Conservation (phyloP, 1,139 yeast species). For the Candida neerlandica region DNA sequence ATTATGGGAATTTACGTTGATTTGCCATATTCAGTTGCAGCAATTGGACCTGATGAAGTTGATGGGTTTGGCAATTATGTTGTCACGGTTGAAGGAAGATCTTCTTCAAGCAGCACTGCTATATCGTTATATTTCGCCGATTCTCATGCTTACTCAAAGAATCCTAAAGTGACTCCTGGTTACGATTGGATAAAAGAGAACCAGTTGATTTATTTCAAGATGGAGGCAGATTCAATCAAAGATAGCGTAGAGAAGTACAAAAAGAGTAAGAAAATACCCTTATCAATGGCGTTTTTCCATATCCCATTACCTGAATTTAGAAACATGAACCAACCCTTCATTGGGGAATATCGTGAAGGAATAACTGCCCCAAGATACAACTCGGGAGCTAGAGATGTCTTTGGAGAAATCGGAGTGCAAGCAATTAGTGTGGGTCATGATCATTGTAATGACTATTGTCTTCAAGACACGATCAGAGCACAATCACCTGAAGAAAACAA, state of each 20-base stretch:
- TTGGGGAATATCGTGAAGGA: slow-evolving; percentile 70
- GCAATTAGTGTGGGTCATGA: slow-evolving; percentile 90
- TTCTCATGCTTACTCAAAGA: slow-evolving; percentile 70
- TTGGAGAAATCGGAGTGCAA: slow-evolving; percentile 66
- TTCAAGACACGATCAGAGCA: slow-evolving; percentile 44
- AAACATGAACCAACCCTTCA: slow-evolving; percentile 45
- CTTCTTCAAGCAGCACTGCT: slow-evolving; percentile 43
- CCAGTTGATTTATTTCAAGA: slow-evolving; percentile 64
- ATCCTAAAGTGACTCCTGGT: slow-evolving; percentile 69
- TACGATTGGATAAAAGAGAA: slow-evolving; percentile 83
- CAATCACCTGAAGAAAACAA: slow-evolving; percentile 35
- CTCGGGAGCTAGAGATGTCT: slow-evolving; percentile 59
- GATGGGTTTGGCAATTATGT: slow-evolving; percentile 83
- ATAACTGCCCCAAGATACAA: slow-evolving; percentile 77
- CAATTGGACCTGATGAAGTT: slow-evolving; percentile 62
- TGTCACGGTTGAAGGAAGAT: slow-evolving; percentile 49
- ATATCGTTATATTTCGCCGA: slow-evolving; percentile 76
- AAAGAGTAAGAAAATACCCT: slow-evolving; percentile 36
- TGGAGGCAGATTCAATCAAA: slow-evolving; percentile 22
- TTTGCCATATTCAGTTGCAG: slow-evolving; percentile 69
- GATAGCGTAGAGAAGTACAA: slow-evolving; percentile 26
- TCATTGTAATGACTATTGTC: slow-evolving; percentile 90
- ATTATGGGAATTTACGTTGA: slow-evolving; percentile 56
- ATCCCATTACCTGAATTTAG: slow-evolving; percentile 87
- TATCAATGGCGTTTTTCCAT: slow-evolving; percentile 90